These are phyloP conservation scores for Colletotrichum sp. DNA, from an alignment of 2,329 filamentous ascomycete species.

Conservation along the genomic window DNA sequence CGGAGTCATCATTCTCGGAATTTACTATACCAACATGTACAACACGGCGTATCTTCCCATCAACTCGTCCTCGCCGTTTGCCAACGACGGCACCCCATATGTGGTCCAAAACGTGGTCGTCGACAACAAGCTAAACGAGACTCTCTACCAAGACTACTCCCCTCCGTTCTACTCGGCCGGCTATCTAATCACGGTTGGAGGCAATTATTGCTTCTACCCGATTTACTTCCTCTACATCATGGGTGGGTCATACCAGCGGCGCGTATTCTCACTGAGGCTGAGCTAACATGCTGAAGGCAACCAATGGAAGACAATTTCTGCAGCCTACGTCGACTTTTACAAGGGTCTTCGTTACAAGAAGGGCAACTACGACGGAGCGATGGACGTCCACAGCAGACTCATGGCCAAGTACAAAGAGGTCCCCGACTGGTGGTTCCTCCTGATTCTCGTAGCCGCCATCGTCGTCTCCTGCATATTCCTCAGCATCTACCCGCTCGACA, in stretches of 20 bases:
- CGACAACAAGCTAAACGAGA: slow-evolving; percentile 41
- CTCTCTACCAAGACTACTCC: slow-evolving; percentile 45
- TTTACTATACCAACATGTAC: slow-evolving; percentile 49
- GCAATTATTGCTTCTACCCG: slow-evolving; percentile 49
- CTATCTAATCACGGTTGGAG: slow-evolving; percentile 44
- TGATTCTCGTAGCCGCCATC: slow-evolving; percentile 39
- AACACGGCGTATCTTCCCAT: slow-evolving; percentile 52
- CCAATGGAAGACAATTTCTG: slow-evolving; percentile 41
- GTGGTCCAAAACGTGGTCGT: slow-evolving; percentile 36
- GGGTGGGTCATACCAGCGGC: neutral
- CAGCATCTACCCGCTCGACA: slow-evolving; percentile 30
- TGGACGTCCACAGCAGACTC: slow-evolving; percentile 46
- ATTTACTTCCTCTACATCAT: slow-evolving; percentile 49
- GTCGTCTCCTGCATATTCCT: slow-evolving; percentile 37
- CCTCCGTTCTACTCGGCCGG: slow-evolving; percentile 49
- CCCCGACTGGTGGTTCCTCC: slow-evolving; percentile 55
- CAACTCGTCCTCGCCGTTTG: slow-evolving; percentile 50
- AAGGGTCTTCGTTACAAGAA: slow-evolving; percentile 40
- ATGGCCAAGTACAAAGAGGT: slow-evolving; percentile 51
- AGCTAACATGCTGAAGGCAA: slow-evolving; percentile 27
- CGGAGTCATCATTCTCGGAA: slow-evolving; percentile 42
- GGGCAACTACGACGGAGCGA: slow-evolving; percentile 45
- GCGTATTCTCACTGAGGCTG: accelerated
- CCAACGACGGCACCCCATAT: slow-evolving; percentile 46
- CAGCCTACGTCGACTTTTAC: slow-evolving; percentile 44